Percentiles rank a stretch among this genome's conserved stretches.
Evolutionary conservation across 805 yeast genomes (phyloP).

Genomic region (Saturnispora serradocipensis): DNA sequence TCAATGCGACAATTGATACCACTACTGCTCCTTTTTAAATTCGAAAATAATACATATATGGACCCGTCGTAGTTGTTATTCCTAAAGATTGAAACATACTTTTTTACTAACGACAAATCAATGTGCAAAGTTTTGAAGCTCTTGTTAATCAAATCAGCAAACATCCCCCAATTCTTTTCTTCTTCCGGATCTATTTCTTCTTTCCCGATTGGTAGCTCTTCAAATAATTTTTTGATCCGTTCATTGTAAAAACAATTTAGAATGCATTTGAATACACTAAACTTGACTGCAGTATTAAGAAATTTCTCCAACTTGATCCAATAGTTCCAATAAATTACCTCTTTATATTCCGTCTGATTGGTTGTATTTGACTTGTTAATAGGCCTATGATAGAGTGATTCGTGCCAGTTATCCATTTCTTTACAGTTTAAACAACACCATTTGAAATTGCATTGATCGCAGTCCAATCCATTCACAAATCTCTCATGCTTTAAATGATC

Average conservation of each 20-base stretch:
- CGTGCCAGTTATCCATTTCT: constrained; percentile 22
- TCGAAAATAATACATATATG: constrained; percentile 21
- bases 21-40: background rate
- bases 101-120: constrained; percentile 15
- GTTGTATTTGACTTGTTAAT: constrained; percentile 23
- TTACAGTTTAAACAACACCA: constrained; percentile 27
- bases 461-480: constrained; percentile 25
- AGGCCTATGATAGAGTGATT: constrained; percentile 22
- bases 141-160: constrained; percentile 9
- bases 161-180: constrained; percentile 12
- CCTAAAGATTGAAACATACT: constrained; percentile 18
- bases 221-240: constrained; percentile 12
- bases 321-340: constrained; percentile 15
- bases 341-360: constrained; percentile 11
- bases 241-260: constrained; percentile 19
- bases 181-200: constrained; percentile 9
- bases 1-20: constrained; percentile 10
- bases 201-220: constrained; percentile 11
- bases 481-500: constrained; percentile 21
- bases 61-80: constrained; percentile 22
- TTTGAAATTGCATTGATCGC: constrained; percentile 21
- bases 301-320: constrained; percentile 18
- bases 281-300: constrained; percentile 8
- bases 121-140: constrained; percentile 19
- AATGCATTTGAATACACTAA: constrained; percentile 16